These are phyloP conservation scores for Cunninghamia lanceolata DNA, from an alignment of 75 land plant species.

Conservation along the genomic window DNA sequence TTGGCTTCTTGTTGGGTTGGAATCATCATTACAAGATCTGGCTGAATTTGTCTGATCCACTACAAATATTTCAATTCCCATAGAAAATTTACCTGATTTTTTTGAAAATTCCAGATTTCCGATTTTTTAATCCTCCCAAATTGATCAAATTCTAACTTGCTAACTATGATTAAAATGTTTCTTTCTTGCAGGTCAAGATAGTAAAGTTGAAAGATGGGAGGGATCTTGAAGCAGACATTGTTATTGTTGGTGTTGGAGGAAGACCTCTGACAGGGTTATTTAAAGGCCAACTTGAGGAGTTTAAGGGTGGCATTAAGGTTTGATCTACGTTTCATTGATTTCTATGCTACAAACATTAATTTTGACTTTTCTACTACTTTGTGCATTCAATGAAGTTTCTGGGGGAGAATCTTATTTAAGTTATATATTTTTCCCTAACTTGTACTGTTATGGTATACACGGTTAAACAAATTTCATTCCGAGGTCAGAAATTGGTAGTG, in stretches of 20 bases:
- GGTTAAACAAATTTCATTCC: not conserved
- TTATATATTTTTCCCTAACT: not conserved
- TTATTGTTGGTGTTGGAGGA: constrained; percentile 97
- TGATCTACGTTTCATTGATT: not conserved
- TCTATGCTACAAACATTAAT: not conserved
- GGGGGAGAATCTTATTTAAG: not conserved
- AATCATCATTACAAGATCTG: no score
- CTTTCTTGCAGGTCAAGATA: constrained; percentile 57
- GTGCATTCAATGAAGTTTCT: not conserved
- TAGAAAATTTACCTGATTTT: not conserved
- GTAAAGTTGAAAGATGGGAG: constrained; percentile 93
- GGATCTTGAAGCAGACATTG: constrained; percentile 78
- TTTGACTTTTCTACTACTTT: not conserved
- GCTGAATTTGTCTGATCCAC: no score
- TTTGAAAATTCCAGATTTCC: no score
- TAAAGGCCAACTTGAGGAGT: constrained; percentile 88
- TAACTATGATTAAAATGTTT: not conserved
- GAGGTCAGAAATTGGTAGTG: not conserved
- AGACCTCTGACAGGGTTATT: constrained; percentile 70
- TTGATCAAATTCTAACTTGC: not conserved
- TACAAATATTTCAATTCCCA: no score
- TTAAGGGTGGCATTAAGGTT: constrained; percentile 98
- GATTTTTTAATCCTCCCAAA: not conserved
- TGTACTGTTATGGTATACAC: not conserved
- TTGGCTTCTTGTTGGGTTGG: not conserved